Base-by-base conservation (phyloP, 2,329 filamentous ascomycete species). In the Phaeosphaeria sp. region DNA sequence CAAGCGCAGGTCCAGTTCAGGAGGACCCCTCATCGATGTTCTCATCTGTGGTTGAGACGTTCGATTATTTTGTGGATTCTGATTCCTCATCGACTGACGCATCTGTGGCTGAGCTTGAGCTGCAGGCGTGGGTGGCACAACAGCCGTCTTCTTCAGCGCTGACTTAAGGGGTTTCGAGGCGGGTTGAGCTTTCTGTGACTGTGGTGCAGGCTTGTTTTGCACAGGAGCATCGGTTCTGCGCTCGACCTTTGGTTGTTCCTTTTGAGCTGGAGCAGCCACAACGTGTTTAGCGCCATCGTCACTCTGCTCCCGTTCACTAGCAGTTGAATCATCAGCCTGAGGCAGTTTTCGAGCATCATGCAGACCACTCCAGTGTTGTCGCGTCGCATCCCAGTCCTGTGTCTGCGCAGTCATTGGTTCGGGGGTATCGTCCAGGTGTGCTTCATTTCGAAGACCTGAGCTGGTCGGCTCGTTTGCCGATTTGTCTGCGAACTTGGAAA, bases 291-390 rank as follows among this genome's bases (percentile, higher is more conserved):
- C 49, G 8, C 55, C 56, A 20, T 44, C 49, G n/a, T 54, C 49
- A 15, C 53, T 39, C 42, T 55, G 55, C 4, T 57, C 21, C 20
- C 22, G 25, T 27, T 57, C 46, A 13, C 20, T 17, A 27, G 47
- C 2, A 8, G 48, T 67, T 66, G 30, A 36, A 13, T 39, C 60
- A 13, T 57, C 30, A 7, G 36, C 27, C 9, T 51, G 45, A 11
- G 62, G 36, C 39, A 60, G 84, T 44, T 88, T 85, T 68, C 88
- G 86, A 30, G 89, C 84, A 1, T 82, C 80, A 7, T 84, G 88
- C 6, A 92, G 75, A 51, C 86, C 85, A 60, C 84, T 87, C 90
- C 90, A 92, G 66, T 89, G 91, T 0, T 85, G 80, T 67, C 89
- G 90, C 17, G 88, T 85, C 52, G 85, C 82, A 60, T 88, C 86